Base-by-base conservation (phyloP, 768 basidiomycete genomes). In the Kwoniella dendrophila region DNA sequence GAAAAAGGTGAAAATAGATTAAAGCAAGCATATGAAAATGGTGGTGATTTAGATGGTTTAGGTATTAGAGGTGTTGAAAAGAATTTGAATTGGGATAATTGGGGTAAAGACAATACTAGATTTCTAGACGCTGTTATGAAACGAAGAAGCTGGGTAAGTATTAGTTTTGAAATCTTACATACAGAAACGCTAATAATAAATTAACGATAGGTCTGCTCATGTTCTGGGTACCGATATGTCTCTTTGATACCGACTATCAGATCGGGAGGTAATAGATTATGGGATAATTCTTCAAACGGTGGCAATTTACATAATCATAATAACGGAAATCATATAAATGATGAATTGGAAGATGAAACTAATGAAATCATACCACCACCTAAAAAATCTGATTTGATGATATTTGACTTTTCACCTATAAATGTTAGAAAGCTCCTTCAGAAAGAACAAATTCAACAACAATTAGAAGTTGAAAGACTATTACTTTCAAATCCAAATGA, bases 361-460 rank as follows among this genome's bases (percentile, higher is more conserved):
- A 20, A 40, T 40, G 62, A 48, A 36, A 56, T 33, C 26, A 54
- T 65, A 20, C 30, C 56, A 6, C 59, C 60, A 26, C 62, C 71
- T 2, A 30, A 43, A 22, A 49, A 47, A 48, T 64, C 64, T 30
- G 69, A 72, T 53, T 36, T 75, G 0, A 52, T 45, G 22, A 14
- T 75, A 20, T 47, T 69, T 14, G 74, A 75, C 54, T 75, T 75
- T 38, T 73, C 71, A n/a, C 74, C 74, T n/a, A 65, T 58, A 33
- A 58, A 56, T 52, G 34, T 73, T n/a, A n/a, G n/a, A n/a, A n/a
- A n/a, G n/a, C n/a, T n/a, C n/a, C n/a, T n/a, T n/a, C n/a, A n/a
- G n/a, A n/a, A n/a, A n/a, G n/a, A n/a, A n/a, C n/a, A n/a, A n/a
- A n/a, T n/a, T n/a, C n/a, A n/a, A n/a, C n/a, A n/a, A n/a, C n/a